phyloP scores from a whole-genome alignment of 2,329 filamentous ascomycete genomes.

The Elsinoe perseae region DNA sequence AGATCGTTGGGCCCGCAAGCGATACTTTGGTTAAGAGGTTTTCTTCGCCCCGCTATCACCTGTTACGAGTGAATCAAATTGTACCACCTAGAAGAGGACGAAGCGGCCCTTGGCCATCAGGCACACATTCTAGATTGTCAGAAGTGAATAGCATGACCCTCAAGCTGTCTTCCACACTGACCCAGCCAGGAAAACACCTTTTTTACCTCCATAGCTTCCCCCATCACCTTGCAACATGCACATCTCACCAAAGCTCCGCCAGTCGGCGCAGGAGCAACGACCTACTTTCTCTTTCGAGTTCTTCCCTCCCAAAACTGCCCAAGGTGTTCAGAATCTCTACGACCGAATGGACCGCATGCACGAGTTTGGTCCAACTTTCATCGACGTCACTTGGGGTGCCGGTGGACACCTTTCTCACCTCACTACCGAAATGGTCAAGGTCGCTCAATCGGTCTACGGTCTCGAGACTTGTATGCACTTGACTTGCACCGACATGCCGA shows the following conservation, averaged over 20 bases:
- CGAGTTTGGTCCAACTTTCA: slow-evolving; percentile 84
- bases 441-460: slow-evolving; percentile 89
- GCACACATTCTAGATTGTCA: not conserved
- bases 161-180: not conserved
- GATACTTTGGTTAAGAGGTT: slow-evolving; percentile 37
- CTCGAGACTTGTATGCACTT: slow-evolving; percentile 99
- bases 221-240: slow-evolving; percentile 61
- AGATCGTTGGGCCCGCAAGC: slow-evolving; percentile 42
- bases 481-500: slow-evolving; percentile 96
- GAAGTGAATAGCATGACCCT: not conserved
- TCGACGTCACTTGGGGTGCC: slow-evolving; percentile 97
- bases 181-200: not conserved
- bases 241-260: slow-evolving; percentile 82
- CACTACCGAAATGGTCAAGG: slow-evolving; percentile 95
- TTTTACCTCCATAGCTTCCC: not conserved
- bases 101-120: not conserved
- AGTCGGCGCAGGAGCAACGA: slow-evolving; percentile 68
- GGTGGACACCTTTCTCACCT: slow-evolving; percentile 84
- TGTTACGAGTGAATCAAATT: not conserved
- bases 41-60: slow-evolving; percentile 10
- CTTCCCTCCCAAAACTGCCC: slow-evolving; percentile 94
- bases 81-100: slow-evolving; percentile 1
- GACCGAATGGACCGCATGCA: slow-evolving; percentile 99
- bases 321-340: slow-evolving; percentile 98
- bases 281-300: slow-evolving; percentile 98